Evolutionary conservation across 2,329 filamentous ascomycete genomes (phyloP), one percentile per base, ranked within the genome.

Genomic region (Colletotrichum cuscutae): DNA sequence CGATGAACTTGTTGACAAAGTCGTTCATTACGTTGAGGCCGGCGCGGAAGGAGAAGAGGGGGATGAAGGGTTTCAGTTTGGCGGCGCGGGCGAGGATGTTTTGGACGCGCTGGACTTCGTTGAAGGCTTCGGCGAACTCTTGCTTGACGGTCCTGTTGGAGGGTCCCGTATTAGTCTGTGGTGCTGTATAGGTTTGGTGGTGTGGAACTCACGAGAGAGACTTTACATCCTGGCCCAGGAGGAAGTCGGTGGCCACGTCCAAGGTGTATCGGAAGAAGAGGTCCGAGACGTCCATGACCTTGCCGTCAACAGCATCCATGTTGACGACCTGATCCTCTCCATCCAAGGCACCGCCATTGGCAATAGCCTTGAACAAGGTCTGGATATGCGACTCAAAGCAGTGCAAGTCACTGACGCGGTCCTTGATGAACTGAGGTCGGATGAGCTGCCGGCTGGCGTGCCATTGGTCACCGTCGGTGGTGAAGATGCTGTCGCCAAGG

Each of bases 181-280:
- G 26, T 26, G 19, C 13, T 12, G 32, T 13, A n/a, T 5, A 11
- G 4, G 12, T 56, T 35, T 32, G 67, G 52, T 52, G 26, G 24
- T 52, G 46, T 6, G 19, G 28, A 12, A 57, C 82, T 78, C 78
- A 89, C 87, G 84, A 86, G n/a, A 91, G 82, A 35, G 87, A 89
- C 77, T 89, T 89, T 24, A 95, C 92, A 74, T 93, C 93, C 73
- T 91, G 86, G 4, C 95, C 95, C 2, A 98, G 89, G 32, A 98
- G 84, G 80, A 98, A 98, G 77, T 97, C 93, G 0, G 95, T 98
- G 2, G 94, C 91, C 8, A 94, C 92, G 81, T 98, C 95, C 32
- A 98, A 87, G 0, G 95, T 95, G 78, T 92, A 93, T n/a, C 94
- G 88, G 85, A 95, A 97, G 83, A 98, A 93, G 67, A 97, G 85